Evolutionary conservation across 805 yeast species (phyloP), one percentile per base, ranked within the genome.

Genomic region (Teunomyces lycoperdinae): DNA sequence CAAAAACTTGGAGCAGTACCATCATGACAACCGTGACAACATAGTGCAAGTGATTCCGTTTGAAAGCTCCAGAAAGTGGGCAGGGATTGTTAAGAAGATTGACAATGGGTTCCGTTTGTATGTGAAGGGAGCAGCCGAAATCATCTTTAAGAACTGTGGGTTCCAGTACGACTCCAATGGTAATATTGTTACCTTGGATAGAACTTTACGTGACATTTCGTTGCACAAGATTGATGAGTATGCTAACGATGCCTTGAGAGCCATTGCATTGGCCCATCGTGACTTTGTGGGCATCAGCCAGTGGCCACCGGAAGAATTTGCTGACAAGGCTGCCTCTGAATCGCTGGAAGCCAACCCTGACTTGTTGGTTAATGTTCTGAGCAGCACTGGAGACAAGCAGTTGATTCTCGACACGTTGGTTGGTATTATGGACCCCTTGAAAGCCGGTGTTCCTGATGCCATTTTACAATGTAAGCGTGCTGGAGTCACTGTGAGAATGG

Each of bases 401-500:
- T 68, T 87, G 48, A 67, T 76, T 2, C 71, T 90, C 34, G 85
- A 92, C 61, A 82, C 84, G 45, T 69, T 92, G 36, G 90, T 91
- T 35, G 99, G 98, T 53, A 89, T 94, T 59, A 92, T 89, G 70
- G 99, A 94, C 70, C 99, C 99, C 0, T 75, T 94, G 50, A 84
- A 97, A 58, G 79, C 78, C 4, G 97, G 97, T 52, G 98, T 94
- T 8, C 77, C 82, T n/a, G 83, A 85, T 38, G 96, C 99, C 1
- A 96, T 94, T 27, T 73, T 76, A 34, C 85, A 86, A 61, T 94
- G 99, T 70, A 84, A 81, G 56, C 73, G 73, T 30, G 98, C 99
- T 1, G 98, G 99, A 49, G 98, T 94, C 20, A 80, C 86, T 20
- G 98, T 94, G 14, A 79, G 97, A 56, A 94, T 94, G 99, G 97